phyloP scores from a whole-genome alignment of 2,329 filamentous ascomycete species.

The Colletotrichum caudatum region DNA sequence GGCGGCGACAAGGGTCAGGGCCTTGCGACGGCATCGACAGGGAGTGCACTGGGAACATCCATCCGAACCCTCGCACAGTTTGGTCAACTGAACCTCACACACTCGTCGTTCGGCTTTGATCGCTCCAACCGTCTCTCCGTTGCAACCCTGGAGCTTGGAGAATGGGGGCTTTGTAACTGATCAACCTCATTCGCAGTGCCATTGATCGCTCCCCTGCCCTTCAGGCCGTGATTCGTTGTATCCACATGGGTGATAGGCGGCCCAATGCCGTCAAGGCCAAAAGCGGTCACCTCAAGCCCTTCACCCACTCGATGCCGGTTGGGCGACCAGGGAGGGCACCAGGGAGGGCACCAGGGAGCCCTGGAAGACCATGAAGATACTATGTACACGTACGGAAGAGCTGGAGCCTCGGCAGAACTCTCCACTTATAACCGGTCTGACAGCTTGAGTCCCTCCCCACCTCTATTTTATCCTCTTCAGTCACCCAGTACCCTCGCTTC shows the following conservation, averaged over 20 bases:
- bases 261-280: constrained; percentile 12
- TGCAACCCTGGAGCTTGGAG: constrained; percentile 1
- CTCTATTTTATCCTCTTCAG: constrained; percentile 21
- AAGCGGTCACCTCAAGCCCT: constrained; percentile 15
- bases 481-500: constrained; percentile 24
- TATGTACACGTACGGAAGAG: not conserved
- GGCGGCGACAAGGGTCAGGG: not conserved
- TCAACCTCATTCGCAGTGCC: constrained; percentile 30
- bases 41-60: constrained; percentile 12
- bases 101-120: constrained; percentile 15
- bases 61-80: constrained; percentile 9
- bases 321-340: not conserved
- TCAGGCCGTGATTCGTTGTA: constrained; percentile 8
- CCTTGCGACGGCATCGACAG: not conserved
- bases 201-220: constrained; percentile 8
- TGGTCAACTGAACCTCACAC: constrained; percentile 25
- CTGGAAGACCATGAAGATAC: constrained; percentile 22
- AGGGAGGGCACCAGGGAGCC: constrained; percentile 20
- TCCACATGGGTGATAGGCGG: constrained; percentile 10
- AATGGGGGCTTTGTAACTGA: constrained; percentile 4
- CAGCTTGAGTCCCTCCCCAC: constrained; percentile 37
- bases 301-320: constrained; percentile 3
- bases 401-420: constrained; percentile 23
- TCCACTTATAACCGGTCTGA: constrained; percentile 42
- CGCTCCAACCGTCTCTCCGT: constrained; percentile 19